Base-by-base conservation (phyloP, 177 flowering plant genomes). In the Vitis hybrid region DNA sequence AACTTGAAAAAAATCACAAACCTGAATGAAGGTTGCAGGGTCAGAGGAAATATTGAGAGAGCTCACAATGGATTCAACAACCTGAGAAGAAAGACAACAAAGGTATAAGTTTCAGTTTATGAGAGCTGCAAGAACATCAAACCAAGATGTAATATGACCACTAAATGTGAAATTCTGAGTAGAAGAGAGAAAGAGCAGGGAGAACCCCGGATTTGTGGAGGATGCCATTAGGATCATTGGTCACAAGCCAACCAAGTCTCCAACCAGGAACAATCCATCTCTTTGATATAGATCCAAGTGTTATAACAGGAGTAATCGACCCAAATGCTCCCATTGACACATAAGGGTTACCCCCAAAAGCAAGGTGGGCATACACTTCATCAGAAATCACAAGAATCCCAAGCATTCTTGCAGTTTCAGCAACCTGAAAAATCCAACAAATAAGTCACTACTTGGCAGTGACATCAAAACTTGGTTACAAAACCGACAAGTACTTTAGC, bases 201-300 rank as follows among this genome's bases (percentile, higher is more conserved):
- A 55, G 2, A 11, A 82, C 86, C 84, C 80, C 80, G 68, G 75
- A 55, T 65, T 80, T 18, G 14, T 70, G 56, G 11, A 87, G 80
- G 56, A 79, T 74, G 71, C 78, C 81, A 75, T 79, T 72, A 3
- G 81, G 82, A 77, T 83, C 88, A 67, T 17, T 69, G 11, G 77
- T 78, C 17, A 72, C 87, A 15, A 86, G 52, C 89, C 89, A 86
- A 56, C 89, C 90, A 69, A 84, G 72, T 64, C 88, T 62, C 90
- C 90, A 86, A 24, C 89, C 87, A 61, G 89, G 87, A 56, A 84
- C 87, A 49, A 74, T 35, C 86, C 87, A 82, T 74, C 84, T 78
- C 75, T 86, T 87, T n/a, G 91, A 87, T 49, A 87, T 60, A n/a
- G 88, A 75, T 6, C 91, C 85, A 18, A 86, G 59, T 9, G 89